Evolutionary conservation across 2,329 filamentous ascomycete genomes (phyloP).

Genomic region (Verticillium isaacii): DNA sequence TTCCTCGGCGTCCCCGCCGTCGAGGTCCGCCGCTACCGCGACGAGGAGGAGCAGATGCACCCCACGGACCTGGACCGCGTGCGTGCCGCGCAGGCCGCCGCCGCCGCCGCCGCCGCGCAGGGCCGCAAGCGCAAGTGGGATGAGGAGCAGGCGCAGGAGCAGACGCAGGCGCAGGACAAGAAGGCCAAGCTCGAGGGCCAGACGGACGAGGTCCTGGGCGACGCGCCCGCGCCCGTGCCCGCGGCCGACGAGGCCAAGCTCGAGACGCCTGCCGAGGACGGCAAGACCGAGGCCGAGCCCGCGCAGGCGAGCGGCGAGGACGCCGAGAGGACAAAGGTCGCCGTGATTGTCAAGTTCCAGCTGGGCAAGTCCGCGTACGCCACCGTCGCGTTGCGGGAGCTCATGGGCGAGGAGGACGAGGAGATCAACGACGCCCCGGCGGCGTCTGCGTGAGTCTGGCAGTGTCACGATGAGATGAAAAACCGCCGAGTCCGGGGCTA

Average conservation of each 20-base stretch:
- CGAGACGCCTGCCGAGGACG: constrained; percentile 1
- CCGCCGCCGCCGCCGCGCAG: constrained; percentile 9
- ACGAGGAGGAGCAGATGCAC: constrained; percentile 78
- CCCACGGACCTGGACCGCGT: constrained; percentile 78
- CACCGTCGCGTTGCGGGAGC: constrained; percentile 74
- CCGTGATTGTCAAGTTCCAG: constrained; percentile 68
- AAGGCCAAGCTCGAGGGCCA: constrained; percentile 16
- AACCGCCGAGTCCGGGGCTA: too few species aligned
- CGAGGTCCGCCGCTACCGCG: constrained; percentile 64
- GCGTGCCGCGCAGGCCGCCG: constrained; percentile 32
- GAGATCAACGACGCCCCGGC: neutral
- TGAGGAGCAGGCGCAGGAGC: constrained; percentile 11
- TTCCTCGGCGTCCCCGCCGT: constrained; percentile 54
- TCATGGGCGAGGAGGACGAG: constrained; percentile 49
- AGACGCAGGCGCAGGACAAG: constrained; percentile 17
- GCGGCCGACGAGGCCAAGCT: constrained; percentile 3
- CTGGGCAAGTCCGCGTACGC: constrained; percentile 78
- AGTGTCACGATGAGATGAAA: neutral
- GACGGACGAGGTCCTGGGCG: constrained; percentile 11
- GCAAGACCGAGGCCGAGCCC: constrained; percentile 5
- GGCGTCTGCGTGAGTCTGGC: neutral
- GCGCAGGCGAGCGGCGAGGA: constrained; percentile 11
- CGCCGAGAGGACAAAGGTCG: constrained; percentile 46
- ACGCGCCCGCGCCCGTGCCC: neutral
- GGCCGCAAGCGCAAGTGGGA: constrained; percentile 16